Evolutionary conservation across 2,329 filamentous ascomycete species (phyloP).

Genomic region (Aspergillus costaricaensis): DNA sequence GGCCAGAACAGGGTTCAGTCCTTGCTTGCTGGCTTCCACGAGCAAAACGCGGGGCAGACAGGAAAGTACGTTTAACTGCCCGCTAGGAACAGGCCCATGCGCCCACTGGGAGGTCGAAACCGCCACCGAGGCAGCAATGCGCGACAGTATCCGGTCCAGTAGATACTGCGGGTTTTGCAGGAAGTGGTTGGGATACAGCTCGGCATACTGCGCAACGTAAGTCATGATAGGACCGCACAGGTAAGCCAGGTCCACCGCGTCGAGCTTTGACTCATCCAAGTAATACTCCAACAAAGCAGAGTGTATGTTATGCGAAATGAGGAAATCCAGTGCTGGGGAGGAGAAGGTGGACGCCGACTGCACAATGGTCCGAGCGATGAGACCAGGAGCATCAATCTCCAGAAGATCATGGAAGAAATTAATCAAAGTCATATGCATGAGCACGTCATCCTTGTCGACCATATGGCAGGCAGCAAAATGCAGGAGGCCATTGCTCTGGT

Average conservation of each 20-base stretch:
- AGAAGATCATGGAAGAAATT: constrained; percentile 60
- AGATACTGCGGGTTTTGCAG: constrained; percentile 45
- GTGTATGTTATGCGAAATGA: constrained; percentile 55
- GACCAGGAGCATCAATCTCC: constrained; percentile 42
- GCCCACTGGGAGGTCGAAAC: constrained; percentile 54
- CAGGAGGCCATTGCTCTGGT: constrained; percentile 49
- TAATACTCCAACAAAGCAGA: constrained; percentile 53
- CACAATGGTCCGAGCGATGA: constrained; percentile 32
- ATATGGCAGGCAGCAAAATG: constrained; percentile 58
- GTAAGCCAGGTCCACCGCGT: constrained; percentile 56
- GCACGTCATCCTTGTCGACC: constrained; percentile 59
- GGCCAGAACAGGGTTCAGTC: constrained; percentile 48
- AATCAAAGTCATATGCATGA: constrained; percentile 62
- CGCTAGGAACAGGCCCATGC: constrained; percentile 55
- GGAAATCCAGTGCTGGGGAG: constrained; percentile 52
- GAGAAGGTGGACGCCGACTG: constrained; percentile 42
- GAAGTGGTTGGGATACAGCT: constrained; percentile 58
- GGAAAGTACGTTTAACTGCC: constrained; percentile 60
- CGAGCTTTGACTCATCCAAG: constrained; percentile 52
- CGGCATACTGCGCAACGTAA: constrained; percentile 60
- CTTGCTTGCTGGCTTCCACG: constrained; percentile 46
- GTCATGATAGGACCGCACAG: constrained; percentile 57
- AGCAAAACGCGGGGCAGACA: constrained; percentile 58
- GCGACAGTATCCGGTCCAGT: constrained; percentile 49
- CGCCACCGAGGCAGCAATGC: constrained; percentile 49